Evolutionary conservation across 2,329 filamentous ascomycete species (phyloP).

Genomic region (Exophiala sideris): DNA sequence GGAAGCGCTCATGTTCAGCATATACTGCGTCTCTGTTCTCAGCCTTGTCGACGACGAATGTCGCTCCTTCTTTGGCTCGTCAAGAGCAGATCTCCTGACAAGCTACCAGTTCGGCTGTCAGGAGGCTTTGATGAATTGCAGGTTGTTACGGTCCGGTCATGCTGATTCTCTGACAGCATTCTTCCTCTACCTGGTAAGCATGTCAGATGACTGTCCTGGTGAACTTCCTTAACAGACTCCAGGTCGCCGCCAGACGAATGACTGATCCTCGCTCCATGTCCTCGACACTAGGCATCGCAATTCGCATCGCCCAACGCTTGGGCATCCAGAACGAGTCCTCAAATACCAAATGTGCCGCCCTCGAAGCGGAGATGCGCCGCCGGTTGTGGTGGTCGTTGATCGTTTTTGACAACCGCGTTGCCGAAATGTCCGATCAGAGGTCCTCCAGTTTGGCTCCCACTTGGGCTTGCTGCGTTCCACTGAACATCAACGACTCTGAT

Average conservation of each 20-base stretch:
- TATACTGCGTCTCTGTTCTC: conserved; percentile 60
- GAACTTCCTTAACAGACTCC: conserved; percentile 29
- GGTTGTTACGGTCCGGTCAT: conserved; percentile 40
- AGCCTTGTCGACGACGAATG: conserved; percentile 58
- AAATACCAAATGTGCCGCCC: conserved; percentile 41
- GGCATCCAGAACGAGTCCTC: conserved; percentile 64
- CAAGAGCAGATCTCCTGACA: conserved; percentile 39
- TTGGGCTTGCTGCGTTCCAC: conserved; percentile 44
- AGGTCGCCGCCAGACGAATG: conserved; percentile 57
- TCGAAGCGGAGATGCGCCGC: conserved; percentile 68
- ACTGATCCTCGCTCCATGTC: conserved; percentile 61
- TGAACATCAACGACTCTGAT: conserved; percentile 44
- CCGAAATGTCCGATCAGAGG: conserved; percentile 60
- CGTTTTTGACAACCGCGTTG: conserved; percentile 65
- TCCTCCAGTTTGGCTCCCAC: conserved; percentile 37
- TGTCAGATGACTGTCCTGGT: neutral
- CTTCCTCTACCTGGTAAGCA: conserved; percentile 52
- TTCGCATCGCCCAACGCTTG: conserved; percentile 66
- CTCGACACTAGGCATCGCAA: conserved; percentile 61
- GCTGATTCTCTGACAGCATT: conserved; percentile 51
- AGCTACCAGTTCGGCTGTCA: conserved; percentile 47
- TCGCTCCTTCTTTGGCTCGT: conserved; percentile 35
- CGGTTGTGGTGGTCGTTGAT: conserved; percentile 71
- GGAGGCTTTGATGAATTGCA: conserved; percentile 45
- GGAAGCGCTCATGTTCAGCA: conserved; percentile 66